phyloP scores from a whole-genome alignment of 805 yeast genomes.

The Candida caryicola region DNA sequence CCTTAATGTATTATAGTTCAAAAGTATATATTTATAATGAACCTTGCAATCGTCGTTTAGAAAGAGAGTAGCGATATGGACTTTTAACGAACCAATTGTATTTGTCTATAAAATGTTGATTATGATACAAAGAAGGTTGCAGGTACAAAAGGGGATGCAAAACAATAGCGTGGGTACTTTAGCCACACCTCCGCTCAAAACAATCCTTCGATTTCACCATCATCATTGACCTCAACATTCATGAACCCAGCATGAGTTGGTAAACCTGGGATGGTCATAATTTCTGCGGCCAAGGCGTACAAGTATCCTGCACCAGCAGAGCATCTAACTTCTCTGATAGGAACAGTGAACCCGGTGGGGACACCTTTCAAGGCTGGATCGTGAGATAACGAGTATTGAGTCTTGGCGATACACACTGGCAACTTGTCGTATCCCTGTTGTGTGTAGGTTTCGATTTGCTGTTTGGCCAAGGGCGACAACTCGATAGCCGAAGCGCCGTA shows the following conservation, averaged over 20 bases:
- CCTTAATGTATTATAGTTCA: constrained; percentile 6
- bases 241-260: constrained; percentile 84
- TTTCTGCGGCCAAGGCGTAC: constrained; percentile 82
- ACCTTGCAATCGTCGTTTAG: constrained; percentile 2
- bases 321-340: constrained; percentile 76
- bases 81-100: not conserved
- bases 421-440: constrained; percentile 73
- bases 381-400: constrained; percentile 81
- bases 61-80: too few relatives aligned
- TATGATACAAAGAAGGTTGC: not conserved
- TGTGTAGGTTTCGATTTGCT: constrained; percentile 65
- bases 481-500: constrained; percentile 80
- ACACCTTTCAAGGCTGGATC: constrained; percentile 82
- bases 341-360: constrained; percentile 75
- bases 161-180: not conserved
- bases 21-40: constrained; percentile 2
- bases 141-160: not conserved
- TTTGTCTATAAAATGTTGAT: not conserved
- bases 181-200: constrained; percentile 43
- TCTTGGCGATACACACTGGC: constrained; percentile 83
- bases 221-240: constrained; percentile 79
- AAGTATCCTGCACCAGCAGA: constrained; percentile 82
- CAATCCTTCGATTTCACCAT: constrained; percentile 90
- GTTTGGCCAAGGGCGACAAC: constrained; percentile 64
- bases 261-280: constrained; percentile 82